These are phyloP conservation scores for Begonia masoniana DNA, from an alignment of 306 rosid species.

Conservation along the genomic window DNA sequence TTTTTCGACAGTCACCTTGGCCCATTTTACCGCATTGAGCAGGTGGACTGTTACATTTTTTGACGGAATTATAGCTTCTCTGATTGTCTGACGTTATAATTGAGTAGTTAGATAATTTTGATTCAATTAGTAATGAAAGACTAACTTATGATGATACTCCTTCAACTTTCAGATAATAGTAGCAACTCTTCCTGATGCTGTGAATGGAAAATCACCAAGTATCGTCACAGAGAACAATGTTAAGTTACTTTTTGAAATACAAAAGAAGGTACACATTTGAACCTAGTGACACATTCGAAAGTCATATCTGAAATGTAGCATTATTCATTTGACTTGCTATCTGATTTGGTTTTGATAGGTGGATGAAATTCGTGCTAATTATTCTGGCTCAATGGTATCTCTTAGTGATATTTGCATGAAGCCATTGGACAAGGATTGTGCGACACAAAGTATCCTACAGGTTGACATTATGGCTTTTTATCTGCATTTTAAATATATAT, in stretches of 20 bases:
- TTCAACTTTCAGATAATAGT: conserved; percentile 45
- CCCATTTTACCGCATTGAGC: conserved; percentile 98
- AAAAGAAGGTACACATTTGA: conserved; percentile 48
- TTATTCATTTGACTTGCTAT: conserved; percentile 2
- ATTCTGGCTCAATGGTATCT: conserved; percentile 52
- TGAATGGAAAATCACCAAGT: conserved; percentile 47
- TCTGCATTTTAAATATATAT: conserved; percentile 2
- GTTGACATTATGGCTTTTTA: conserved; percentile 25
- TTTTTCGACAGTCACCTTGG: conserved; percentile 87
- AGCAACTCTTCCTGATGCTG: conserved; percentile 59
- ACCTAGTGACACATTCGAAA: conserved; percentile 9
- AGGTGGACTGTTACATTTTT: conserved; percentile 28
- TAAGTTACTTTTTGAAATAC: conserved; percentile 78
- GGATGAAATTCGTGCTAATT: conserved; percentile 65
- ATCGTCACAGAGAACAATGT: conserved; percentile 76
- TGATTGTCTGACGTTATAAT: background rate
- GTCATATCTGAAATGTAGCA: background rate
- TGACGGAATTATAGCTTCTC: background rate
- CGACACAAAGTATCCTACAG: conserved; percentile 90
- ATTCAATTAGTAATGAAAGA: conserved; percentile 2
- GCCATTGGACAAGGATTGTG: conserved; percentile 89
- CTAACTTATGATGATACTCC: conserved; percentile 4
- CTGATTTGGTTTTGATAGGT: conserved; percentile 31
- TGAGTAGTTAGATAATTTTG: background rate
- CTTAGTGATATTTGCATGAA: conserved; percentile 91